Evolutionary conservation across 306 rosid species (phyloP), one percentile per base, ranked within the genome.

Genomic region (Malus asiatica): DNA sequence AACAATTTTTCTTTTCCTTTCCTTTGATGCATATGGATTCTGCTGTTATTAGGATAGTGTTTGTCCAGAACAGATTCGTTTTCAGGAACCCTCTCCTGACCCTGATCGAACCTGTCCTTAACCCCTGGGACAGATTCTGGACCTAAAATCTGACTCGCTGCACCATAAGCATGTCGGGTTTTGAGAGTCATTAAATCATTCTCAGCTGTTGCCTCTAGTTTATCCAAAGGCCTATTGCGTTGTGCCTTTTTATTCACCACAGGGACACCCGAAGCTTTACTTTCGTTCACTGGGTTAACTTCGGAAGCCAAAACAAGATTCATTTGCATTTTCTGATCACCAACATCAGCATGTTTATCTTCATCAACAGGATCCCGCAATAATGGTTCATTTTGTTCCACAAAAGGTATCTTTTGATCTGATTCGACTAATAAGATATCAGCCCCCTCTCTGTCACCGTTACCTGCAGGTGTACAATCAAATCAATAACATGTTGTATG

Each of bases 1-100:
- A 82, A 67, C 30, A 83, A 83, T 82, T 89, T 84, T 66, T 88
- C 97, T 84, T 89, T 87, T 63, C 86, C 93, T 78, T 84, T 86
- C 73, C 79, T 81, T 72, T 20, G 81, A 67, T 68, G 19, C 81
- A 19, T 27, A 40, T 46, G 80, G 80, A 81, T 74, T 77, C 71
- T 72, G 75, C 91, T 77, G 68, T 80, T 82, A 63, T 84, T 78
- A 3, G 88, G 93, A 82, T 88, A 84, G 74, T 76, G 72, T 66
- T 76, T 61, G 66, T 44, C 86, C 23, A 78, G 77, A 82, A 73
- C 68, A 76, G 70, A 61, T 68, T 84, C 22, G 19, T 67, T 84
- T 63, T 30, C 30, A 16, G 16, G 77, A 68, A 51, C 60, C 60
- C 52, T 77, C 51, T 64, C 80, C 72, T 74, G 85, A 42, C 70